Evolutionary conservation across 2,329 filamentous ascomycete species (phyloP).

Genomic region (Fusarium sp.): DNA sequence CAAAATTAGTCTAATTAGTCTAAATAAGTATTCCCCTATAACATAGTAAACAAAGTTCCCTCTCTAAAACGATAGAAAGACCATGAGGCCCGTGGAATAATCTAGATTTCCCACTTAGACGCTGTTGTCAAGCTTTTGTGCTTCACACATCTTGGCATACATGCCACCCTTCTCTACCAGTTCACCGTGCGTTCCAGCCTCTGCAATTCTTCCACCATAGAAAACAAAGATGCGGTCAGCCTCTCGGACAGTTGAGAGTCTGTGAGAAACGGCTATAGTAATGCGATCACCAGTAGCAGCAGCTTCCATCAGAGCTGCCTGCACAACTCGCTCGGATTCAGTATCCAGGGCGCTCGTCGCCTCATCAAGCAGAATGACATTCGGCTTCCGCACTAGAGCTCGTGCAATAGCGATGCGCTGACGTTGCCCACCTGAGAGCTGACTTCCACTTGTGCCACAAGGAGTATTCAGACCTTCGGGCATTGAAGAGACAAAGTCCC

Average conservation of each 20-base stretch:
- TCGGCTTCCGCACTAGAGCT: conserved; percentile 63
- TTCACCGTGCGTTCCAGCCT: conserved; percentile 71
- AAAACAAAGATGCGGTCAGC: conserved; percentile 75
- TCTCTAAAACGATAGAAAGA: too few relatives aligned
- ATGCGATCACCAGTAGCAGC: conserved; percentile 76
- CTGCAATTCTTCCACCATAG: conserved; percentile 68
- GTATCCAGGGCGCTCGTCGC: conserved; percentile 51
- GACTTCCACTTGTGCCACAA: conserved; percentile 75
- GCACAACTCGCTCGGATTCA: conserved; percentile 65
- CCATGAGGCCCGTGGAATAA: too few relatives aligned
- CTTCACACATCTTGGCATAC: conserved; percentile 67
- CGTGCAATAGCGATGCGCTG: conserved; percentile 79
- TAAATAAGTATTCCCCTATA: too few relatives aligned
- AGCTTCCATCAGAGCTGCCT: conserved; percentile 82
- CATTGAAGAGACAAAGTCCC: conserved; percentile 60
- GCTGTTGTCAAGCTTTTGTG: conserved; percentile 53
- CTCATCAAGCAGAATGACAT: conserved; percentile 47
- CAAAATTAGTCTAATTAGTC: too few relatives aligned
- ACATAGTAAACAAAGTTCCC: too few relatives aligned
- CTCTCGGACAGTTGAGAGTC: conserved; percentile 90
- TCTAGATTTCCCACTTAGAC: too few relatives aligned
- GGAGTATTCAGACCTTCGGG: conserved; percentile 69
- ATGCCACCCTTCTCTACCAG: conserved; percentile 63
- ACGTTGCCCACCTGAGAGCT: conserved; percentile 77
- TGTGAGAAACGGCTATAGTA: conserved; percentile 80